Base-by-base conservation (phyloP, 345 rosid species). In the Populus alba region DNA sequence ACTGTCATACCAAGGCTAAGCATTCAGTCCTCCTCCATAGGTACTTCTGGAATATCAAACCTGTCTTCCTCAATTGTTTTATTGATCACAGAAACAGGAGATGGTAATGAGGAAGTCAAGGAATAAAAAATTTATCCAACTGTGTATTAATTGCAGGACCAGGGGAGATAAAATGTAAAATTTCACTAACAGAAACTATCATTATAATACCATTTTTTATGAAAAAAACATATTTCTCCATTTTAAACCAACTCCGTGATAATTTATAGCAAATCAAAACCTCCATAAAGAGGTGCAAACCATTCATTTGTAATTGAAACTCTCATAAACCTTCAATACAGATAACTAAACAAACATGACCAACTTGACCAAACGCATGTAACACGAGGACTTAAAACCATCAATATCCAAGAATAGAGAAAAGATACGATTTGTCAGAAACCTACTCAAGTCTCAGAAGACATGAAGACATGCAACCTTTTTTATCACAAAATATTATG, bases 31-130 rank as follows among this genome's bases (percentile, higher is more conserved):
- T 94, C 97, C 84, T 96, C 99, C 99, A 94, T 94, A 9, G 97
- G 99, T 45, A 96, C 95, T 7, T 96, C 95, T n/a, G 99, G 98
- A 80, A 96, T 89, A 80, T 96, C 98, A 78, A 90, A 91, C 82
- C 92, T 84, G 82, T 96, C 98, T 88, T 96, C 99, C 85, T 90
- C 86, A 16, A 91, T 92, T 1, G 95, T 83, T 49, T 88, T 93
- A 83, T 90, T 93, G 75, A 89, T 85, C 73, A 89, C 90, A 29
- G 87, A 84, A 68, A 89, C 82, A 22, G 92, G 85, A 53, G 87
- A 69, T 74, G 85, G 97, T 93, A 79, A 81, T 13, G 20, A 45
- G 70, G 6, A 49, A 43, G 94, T 95, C 80, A 93, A 93, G 94
- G 94, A 85, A 79, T 81, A 70, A 73, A 47, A n/a, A 55, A 6